Base-by-base conservation (phyloP, 2,329 filamentous ascomycete genomes). In the Ascochyta pisi region DNA sequence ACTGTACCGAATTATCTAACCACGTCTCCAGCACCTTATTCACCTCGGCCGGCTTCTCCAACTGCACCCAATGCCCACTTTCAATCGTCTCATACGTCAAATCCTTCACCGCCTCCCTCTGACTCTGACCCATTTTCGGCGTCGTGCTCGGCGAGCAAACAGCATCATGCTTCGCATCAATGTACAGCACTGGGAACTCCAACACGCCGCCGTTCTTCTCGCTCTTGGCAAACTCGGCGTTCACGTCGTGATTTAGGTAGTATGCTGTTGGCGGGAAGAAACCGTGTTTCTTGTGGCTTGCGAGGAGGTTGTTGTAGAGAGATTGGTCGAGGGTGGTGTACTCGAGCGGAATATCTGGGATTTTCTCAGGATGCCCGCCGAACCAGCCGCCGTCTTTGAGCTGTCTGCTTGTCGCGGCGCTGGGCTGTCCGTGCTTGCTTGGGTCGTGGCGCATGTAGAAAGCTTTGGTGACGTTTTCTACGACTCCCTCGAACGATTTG, bases 71-170 rank as follows among this genome's bases (percentile, higher is more conserved):
- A 61, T 72, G 69, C 10, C 26, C 61, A 3, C 61, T 24, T 26
- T 83, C 66, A 76, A 81, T 53, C 78, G 79, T 15, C 76, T 80
- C 71, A 16, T 78, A 75, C 0, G 76, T 78, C 39, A 83, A 60
- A 7, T 79, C 71, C 38, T 68, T 69, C 42, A 73, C 76, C 7
- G 58, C 57, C 53, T 73, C 61, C 27, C 72, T 67, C 72, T 76
- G 74, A 0, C 63, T 64, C 54, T 77, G 74, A 0, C 61, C 63
- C n/a, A 78, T 41, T 24, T 71, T 71, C 3, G 75, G 63, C 3
- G 69, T 68, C 3, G 63, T 67, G 26, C 53, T 61, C 8, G 62
- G 53, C 22, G 77, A 79, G 12, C 77, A 68, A 6, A 65, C 43
- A 3, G 58, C 46, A 50, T 82, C 79, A 49, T 71, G 77, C 27